Percentiles rank a stretch among this genome's conserved stretches.
Conservation (phyloP, 352 stramenopile genomes). For the Globisporangium rhizosaccharum region DNA sequence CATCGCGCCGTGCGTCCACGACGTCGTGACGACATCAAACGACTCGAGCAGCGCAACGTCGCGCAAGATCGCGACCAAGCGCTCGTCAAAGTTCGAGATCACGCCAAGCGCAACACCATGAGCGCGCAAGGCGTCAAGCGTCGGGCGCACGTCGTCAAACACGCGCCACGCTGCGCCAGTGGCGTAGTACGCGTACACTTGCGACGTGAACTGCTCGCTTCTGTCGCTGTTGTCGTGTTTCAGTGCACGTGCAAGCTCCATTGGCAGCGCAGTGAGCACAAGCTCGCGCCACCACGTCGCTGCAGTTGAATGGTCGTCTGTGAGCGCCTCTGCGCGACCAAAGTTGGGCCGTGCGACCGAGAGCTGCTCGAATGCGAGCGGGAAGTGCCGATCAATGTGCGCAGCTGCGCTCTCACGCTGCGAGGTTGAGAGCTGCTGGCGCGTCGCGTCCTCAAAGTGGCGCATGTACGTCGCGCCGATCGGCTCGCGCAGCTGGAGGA, state of each 20-base stretch:
- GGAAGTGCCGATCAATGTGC: conserved; percentile 34
- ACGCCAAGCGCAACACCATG: too few relatives aligned
- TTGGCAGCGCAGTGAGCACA: not conserved
- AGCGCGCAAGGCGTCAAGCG: too few relatives aligned
- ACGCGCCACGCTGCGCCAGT: too few relatives aligned
- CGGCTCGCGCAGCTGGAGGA: conserved; percentile 41
- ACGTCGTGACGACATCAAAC: too few relatives aligned
- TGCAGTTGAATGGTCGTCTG: conserved; percentile 13
- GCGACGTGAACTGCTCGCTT: too few relatives aligned
- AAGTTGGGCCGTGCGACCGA: conserved; percentile 43
- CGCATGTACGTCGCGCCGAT: conserved; percentile 46
- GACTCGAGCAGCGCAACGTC: too few relatives aligned
- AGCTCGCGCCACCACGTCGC: conserved; percentile 41
- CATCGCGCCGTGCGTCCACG: conserved; percentile 26
- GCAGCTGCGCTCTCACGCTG: conserved; percentile 8
- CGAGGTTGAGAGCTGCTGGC: conserved; percentile 19
- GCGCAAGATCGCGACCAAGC: too few relatives aligned
- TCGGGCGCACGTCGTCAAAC: too few relatives aligned
- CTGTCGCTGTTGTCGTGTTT: too few relatives aligned
- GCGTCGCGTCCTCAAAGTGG: conserved; percentile 28
- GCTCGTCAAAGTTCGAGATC: too few relatives aligned
- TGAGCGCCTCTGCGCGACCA: conserved; percentile 8
- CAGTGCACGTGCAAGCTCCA: too few relatives aligned
- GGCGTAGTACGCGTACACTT: too few relatives aligned
- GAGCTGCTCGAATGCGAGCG: conserved; percentile 28